Percentiles rank a stretch among this genome's conserved stretches.
Evolutionary conservation across 495 filamentous ascomycete species (phyloP).

Genomic region (Amphirosellinia nigrospora): DNA sequence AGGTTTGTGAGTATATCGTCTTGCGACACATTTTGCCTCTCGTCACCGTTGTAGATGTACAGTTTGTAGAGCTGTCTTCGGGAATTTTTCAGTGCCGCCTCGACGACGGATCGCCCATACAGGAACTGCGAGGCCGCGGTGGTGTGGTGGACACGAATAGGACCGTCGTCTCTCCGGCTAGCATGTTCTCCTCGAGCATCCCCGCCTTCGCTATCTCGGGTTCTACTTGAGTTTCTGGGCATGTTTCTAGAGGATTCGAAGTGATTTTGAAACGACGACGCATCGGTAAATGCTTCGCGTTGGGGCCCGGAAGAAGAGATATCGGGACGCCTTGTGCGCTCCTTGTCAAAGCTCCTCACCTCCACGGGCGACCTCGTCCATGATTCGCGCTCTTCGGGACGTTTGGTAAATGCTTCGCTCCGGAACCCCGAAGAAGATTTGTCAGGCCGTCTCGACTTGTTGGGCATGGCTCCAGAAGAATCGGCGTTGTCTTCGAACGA

Average conservation of each 20-base stretch:
- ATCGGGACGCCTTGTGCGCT: not conserved
- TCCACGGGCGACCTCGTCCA: no score
- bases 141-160: slow-evolving; percentile 74
- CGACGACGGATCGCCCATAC: slow-evolving; percentile 82
- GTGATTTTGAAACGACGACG: not conserved
- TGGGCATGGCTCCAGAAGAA: no score
- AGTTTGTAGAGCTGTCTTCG: slow-evolving; percentile 81
- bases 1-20: slow-evolving; percentile 60
- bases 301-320: not conserved
- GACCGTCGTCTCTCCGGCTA: slow-evolving; percentile 33
- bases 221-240: no score
- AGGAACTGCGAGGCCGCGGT: slow-evolving; percentile 90
- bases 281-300: not conserved
- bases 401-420: no score
- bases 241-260: not conserved
- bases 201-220: not conserved
- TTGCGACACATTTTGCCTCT: slow-evolving; percentile 47
- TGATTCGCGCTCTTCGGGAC: no score
- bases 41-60: slow-evolving; percentile 71
- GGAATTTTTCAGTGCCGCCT: slow-evolving; percentile 73
- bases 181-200: not conserved
- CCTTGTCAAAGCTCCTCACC: not conserved
- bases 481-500: no score
- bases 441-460: no score
- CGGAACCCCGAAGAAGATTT: no score